These are phyloP conservation scores for Stevia rebaudiana DNA, from an alignment of 140 eudicot genomes.

Conservation along the genomic window DNA sequence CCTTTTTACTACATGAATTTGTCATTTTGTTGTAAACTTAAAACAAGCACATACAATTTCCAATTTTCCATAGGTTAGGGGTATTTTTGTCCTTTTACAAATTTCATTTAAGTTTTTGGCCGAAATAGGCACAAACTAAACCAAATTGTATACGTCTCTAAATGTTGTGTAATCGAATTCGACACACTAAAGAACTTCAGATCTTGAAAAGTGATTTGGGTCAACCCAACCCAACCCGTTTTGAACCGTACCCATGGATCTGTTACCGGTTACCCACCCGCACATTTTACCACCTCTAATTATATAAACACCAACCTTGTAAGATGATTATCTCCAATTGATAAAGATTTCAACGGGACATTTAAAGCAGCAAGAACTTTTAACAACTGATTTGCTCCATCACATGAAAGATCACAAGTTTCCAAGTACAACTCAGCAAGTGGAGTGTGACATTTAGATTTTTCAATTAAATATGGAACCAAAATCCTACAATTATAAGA, in stretches of 20 bases:
- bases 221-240: background rate
- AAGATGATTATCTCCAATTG: constrained; percentile 56
- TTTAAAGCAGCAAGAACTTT: constrained; percentile 43
- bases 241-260: background rate
- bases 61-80: background rate
- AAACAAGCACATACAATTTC: background rate
- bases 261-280: background rate
- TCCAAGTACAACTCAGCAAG: constrained; percentile 52
- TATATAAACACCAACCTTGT: constrained; percentile 42
- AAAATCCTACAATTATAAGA: constrained; percentile 42
- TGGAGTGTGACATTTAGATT: constrained; percentile 36
- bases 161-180: background rate
- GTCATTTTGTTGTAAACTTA: background rate
- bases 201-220: background rate
- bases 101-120: background rate
- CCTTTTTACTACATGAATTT: background rate
- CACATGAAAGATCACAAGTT: constrained; percentile 46
- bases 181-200: background rate
- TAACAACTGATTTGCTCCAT: constrained; percentile 45
- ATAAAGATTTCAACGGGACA: constrained; percentile 48
- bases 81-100: background rate
- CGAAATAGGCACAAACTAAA: background rate
- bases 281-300: background rate
- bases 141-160: background rate
- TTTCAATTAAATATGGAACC: constrained; percentile 44